Base-by-base conservation (phyloP, 176 grass and related monocot genomes). In the Rhynchospora tenuis region DNA sequence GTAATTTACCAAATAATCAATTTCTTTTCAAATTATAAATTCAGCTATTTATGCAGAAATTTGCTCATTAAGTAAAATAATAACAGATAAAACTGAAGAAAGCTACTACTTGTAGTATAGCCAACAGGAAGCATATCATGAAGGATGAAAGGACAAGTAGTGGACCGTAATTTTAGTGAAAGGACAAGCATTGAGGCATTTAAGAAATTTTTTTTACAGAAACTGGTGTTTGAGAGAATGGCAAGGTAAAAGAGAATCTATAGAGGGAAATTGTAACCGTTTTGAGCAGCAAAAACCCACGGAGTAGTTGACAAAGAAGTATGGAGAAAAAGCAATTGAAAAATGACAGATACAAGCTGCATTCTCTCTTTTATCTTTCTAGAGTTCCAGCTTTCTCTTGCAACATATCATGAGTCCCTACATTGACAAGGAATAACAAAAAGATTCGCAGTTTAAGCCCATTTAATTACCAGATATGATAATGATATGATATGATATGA, bases 301-400 rank as follows among this genome's bases (percentile, higher is more conserved):
- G 59, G 68, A 66, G 80, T 84, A 16, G 70, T 58, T 11, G 60
- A 89, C 27, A 78, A 82, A 44, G 79, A 84, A 81, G 90, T 26
- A 27, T 83, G 76, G 43, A 93, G 89, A n/a, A 95, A 69, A 13
- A 88, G 75, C 58, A 88, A 73, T 51, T 7, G 85, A 67, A 86
- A 78, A 80, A 89, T 68, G 47, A 57, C 62, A 27, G 89, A 87
- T 87, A 85, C 78, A 67, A 68, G 73, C 89, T 83, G 75, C 86
- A 87, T 87, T 77, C 48, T 81, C 74, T 20, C 27, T 58, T 11
- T 15, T 19, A 63, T 61, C 29, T 45, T 17, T 33, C 20, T 67
- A 10, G 23, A 66, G 73, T 59, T 81, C 47, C 62, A 59, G 76
- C 11, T 63, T 64, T 88, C 63, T 79, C 66, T 22, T 11, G 58